Conservation (phyloP, 805 yeast species). For the Millerago galiae region DNA sequence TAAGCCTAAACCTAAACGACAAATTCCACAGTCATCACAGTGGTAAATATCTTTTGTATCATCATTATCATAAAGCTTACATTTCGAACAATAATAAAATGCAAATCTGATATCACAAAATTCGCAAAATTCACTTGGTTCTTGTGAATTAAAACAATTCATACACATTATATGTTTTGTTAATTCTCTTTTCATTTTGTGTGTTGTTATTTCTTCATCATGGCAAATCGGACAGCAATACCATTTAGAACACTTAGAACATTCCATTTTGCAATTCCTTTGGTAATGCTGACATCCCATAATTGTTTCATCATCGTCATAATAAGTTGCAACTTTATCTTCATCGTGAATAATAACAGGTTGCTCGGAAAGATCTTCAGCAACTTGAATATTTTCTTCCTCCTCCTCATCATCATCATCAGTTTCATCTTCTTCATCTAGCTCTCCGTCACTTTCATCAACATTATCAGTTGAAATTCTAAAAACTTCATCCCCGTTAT, state of each 20-base stretch:
- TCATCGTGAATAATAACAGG: conserved; percentile 34
- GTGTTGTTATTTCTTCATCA: conserved; percentile 48
- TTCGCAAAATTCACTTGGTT: conserved; percentile 62
- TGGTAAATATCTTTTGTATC: conserved; percentile 78
- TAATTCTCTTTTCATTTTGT: conserved; percentile 50
- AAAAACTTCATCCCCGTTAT: conserved; percentile 20
- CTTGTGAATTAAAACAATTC: conserved; percentile 71
- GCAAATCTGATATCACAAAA: conserved; percentile 66
- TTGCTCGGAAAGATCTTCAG: conserved; percentile 13
- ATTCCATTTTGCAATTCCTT: conserved; percentile 77
- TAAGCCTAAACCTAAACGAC: conserved; percentile 82
- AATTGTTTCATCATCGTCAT: conserved; percentile 35
- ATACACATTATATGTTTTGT: conserved; percentile 74
- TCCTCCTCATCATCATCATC: conserved; percentile 9
- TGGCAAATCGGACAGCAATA: conserved; percentile 83
- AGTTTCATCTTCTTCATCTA: conserved; percentile 16
- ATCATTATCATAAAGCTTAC: conserved; percentile 82
- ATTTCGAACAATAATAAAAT: conserved; percentile 66
- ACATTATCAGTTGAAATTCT: conserved; percentile 18
- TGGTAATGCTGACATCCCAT: conserved; percentile 83
- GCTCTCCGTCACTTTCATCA: conserved; percentile 3
- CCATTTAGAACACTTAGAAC: conserved; percentile 71
- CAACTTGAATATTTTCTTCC: conserved; percentile 12
- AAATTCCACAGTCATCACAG: conserved; percentile 89
- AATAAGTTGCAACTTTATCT: conserved; percentile 45